These are phyloP conservation scores for Ophiostoma sp. DNA, from an alignment of 2,329 filamentous ascomycete genomes.

Conservation along the genomic window DNA sequence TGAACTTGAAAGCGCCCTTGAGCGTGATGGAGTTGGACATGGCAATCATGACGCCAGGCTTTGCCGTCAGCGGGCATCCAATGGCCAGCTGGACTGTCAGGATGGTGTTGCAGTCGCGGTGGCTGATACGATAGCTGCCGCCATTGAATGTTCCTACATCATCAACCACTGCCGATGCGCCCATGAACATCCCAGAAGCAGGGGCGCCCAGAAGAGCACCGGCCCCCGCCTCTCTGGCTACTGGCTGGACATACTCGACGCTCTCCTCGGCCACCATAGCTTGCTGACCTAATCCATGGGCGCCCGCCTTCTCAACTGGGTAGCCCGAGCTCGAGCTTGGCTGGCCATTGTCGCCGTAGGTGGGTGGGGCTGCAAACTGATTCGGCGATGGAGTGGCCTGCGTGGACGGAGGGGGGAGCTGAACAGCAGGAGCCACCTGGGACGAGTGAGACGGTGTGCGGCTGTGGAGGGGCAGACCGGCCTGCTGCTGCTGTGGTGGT, in stretches of 20 bases:
- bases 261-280: not conserved
- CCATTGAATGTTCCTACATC: slow-evolving; percentile 97
- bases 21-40: slow-evolving; percentile 88
- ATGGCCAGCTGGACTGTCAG: slow-evolving; percentile 84
- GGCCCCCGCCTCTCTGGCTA: slow-evolving; percentile 33
- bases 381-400: slow-evolving; percentile 21
- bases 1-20: slow-evolving; percentile 77
- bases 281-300: not conserved
- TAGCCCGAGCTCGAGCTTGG: slow-evolving; percentile 25
- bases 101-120: slow-evolving; percentile 85
- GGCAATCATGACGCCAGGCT: slow-evolving; percentile 86
- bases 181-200: slow-evolving; percentile 54
- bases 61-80: slow-evolving; percentile 75
- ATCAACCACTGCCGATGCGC: slow-evolving; percentile 61
- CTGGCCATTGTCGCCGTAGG: slow-evolving; percentile 30
- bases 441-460: slow-evolving; percentile 32
- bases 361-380: slow-evolving; percentile 32
- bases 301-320: slow-evolving; percentile 33
- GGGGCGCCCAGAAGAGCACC: slow-evolving; percentile 38
- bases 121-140: slow-evolving; percentile 87
- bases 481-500: slow-evolving; percentile 28
- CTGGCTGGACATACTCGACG: slow-evolving; percentile 28
- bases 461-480: slow-evolving; percentile 36
- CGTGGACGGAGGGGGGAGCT: slow-evolving; percentile 20
- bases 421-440: slow-evolving; percentile 14